Percentiles rank a stretch among this genome's conserved stretches.
Conservation (phyloP, 805 yeast genomes). For the Komagataella kurtzmanii region DNA sequence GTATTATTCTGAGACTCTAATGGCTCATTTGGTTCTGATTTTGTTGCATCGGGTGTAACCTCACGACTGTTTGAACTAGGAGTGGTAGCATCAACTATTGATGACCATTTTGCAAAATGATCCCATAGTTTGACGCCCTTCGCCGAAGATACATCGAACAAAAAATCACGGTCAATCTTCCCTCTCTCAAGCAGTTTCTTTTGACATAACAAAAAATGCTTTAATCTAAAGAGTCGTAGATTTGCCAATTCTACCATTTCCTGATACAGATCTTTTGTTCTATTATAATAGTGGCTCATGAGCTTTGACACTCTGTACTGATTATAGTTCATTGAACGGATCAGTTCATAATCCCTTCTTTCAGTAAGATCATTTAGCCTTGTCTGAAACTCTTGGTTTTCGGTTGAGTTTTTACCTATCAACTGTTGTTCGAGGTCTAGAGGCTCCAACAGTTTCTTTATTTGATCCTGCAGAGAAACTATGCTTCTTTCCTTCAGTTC, state of each 20-base stretch:
- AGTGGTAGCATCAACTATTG: neutral
- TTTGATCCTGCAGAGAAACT: neutral
- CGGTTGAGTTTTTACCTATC: neutral
- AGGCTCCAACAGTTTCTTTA: neutral
- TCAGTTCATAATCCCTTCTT: slow-evolving; percentile 17
- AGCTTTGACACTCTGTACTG: slow-evolving; percentile 13
- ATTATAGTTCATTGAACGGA: slow-evolving; percentile 12
- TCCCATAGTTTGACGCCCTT: slow-evolving; percentile 18
- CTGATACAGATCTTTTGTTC: slow-evolving; percentile 13
- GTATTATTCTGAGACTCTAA: neutral
- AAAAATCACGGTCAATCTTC: slow-evolving; percentile 9
- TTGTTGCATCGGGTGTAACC: neutral
- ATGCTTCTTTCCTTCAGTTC: neutral
- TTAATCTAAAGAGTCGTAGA: slow-evolving; percentile 16
- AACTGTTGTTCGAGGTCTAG: neutral
- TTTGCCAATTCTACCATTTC: slow-evolving; percentile 13
- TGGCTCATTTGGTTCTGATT: neutral
- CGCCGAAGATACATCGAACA: slow-evolving; percentile 14
- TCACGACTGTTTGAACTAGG: neutral
- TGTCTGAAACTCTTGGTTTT: slow-evolving; percentile 3
- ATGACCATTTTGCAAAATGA: slow-evolving; percentile 7
- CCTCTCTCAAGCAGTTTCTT: slow-evolving; percentile 11
- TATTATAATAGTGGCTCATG: slow-evolving; percentile 11
- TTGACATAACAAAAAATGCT: slow-evolving; percentile 18
- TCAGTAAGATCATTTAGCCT: slow-evolving; percentile 18